Evolutionary conservation across 176 grass and related monocot species (phyloP).

Genomic region (Ananas comosus): DNA sequence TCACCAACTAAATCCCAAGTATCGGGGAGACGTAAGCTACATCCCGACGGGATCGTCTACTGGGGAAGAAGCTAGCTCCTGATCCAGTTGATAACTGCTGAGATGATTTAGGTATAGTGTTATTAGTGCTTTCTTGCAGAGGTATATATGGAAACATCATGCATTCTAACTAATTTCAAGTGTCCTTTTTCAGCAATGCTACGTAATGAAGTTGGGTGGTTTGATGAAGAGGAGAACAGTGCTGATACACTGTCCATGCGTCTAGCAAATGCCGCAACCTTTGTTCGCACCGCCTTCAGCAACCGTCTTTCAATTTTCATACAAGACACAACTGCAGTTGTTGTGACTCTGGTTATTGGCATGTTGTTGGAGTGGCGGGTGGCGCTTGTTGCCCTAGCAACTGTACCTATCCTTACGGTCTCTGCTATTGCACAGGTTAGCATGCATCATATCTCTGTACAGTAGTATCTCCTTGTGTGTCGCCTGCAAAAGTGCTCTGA

Average conservation of each 20-base stretch:
- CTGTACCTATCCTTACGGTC: conserved; percentile 76
- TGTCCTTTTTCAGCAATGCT: conserved; percentile 64
- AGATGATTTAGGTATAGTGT: too few species aligned
- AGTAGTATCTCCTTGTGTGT: too few species aligned
- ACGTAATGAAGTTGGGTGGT: conserved; percentile 96
- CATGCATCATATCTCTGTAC: conserved; percentile 9
- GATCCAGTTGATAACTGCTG: too few species aligned
- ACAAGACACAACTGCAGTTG: conserved; percentile 84
- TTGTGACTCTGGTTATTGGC: conserved; percentile 86
- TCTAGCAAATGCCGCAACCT: conserved; percentile 93
- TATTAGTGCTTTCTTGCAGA: too few species aligned
- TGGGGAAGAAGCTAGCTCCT: too few species aligned
- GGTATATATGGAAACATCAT: neutral
- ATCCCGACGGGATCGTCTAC: too few species aligned
- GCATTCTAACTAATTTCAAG: conserved; percentile 8
- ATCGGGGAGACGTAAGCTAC: too few species aligned
- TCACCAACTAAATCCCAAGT: too few species aligned
- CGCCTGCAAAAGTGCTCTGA: neutral
- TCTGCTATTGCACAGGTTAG: conserved; percentile 98
- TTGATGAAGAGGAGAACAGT: conserved; percentile 97
- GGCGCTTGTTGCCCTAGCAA: conserved; percentile 92
- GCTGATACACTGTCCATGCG: conserved; percentile 93
- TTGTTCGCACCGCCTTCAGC: conserved; percentile 95
- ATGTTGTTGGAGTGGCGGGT: conserved; percentile 86
- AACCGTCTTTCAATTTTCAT: conserved; percentile 98